These are phyloP conservation scores for Backusella morwellensis DNA, from an alignment of 192 early-diverging fungal genomes.

Conservation along the genomic window DNA sequence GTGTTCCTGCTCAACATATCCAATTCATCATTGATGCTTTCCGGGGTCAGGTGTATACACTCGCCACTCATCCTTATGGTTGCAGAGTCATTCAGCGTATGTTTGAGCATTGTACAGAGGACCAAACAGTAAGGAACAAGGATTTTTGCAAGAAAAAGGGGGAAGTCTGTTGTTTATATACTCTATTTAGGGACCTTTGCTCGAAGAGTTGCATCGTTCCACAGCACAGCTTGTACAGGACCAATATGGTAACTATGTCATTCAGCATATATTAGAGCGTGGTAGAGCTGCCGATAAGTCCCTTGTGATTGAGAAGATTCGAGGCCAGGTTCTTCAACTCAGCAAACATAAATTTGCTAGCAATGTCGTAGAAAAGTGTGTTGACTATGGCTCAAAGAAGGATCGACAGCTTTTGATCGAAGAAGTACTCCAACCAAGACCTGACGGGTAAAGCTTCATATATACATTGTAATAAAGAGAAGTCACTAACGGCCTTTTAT, in stretches of 20 bases:
- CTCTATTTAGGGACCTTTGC: slow-evolving; percentile 59
- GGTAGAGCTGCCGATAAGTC: slow-evolving; percentile 87
- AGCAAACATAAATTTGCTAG: slow-evolving; percentile 99
- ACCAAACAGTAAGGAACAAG: slow-evolving; percentile 53
- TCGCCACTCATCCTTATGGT: slow-evolving; percentile 98
- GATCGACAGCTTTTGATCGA: slow-evolving; percentile 91
- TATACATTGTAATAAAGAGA: neutral
- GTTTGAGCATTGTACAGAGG: slow-evolving; percentile 98
- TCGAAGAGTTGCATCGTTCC: slow-evolving; percentile 94
- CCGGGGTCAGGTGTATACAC: slow-evolving; percentile 91
- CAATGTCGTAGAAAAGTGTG: slow-evolving; percentile 99
- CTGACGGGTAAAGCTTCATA: slow-evolving; percentile 67
- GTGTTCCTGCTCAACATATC: slow-evolving; percentile 90
- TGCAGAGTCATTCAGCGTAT: slow-evolving; percentile 99
- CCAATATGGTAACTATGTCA: slow-evolving; percentile 99
- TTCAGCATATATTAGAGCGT: slow-evolving; percentile 96
- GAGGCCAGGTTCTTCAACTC: slow-evolving; percentile 88
- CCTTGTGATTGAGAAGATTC: slow-evolving; percentile 85
- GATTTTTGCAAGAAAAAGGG: neutral
- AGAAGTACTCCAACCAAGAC: slow-evolving; percentile 82
- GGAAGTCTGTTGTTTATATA: neutral
- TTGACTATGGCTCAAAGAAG: slow-evolving; percentile 82
- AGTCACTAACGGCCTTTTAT: neutral
- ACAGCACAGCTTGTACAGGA: slow-evolving; percentile 93
- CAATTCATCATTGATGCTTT: slow-evolving; percentile 97